Evolutionary conservation across 306 rosid species (phyloP).

Genomic region (Ammopiptanthus mongolicus): DNA sequence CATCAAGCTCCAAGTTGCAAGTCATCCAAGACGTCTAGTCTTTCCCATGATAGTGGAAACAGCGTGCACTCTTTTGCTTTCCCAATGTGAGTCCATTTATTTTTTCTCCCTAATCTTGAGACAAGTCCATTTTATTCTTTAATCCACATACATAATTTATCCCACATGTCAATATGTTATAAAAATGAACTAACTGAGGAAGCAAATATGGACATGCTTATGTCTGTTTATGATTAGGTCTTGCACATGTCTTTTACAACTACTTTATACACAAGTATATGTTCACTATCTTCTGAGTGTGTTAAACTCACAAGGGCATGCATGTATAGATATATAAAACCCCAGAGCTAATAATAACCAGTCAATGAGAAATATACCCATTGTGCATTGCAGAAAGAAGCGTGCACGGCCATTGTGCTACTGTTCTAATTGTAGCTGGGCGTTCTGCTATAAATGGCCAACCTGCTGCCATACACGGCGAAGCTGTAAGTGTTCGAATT

Average conservation of each 20-base stretch:
- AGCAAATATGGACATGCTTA: background rate
- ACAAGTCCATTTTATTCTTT: slow-evolving; percentile 30
- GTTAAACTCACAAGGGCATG: slow-evolving; percentile 3
- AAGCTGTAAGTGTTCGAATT: slow-evolving; percentile 24
- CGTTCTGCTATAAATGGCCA: slow-evolving; percentile 31
- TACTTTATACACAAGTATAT: background rate
- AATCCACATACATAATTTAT: background rate
- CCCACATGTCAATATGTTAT: background rate
- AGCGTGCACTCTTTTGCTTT: slow-evolving; percentile 37
- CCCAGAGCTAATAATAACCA: background rate
- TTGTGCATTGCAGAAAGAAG: slow-evolving; percentile 55
- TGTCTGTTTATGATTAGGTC: background rate
- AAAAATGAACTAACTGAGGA: background rate
- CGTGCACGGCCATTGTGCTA: slow-evolving; percentile 26
- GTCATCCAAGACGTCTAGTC: slow-evolving; percentile 34
- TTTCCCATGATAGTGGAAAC: slow-evolving; percentile 32
- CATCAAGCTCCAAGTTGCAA: slow-evolving; percentile 13
- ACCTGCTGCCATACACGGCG: slow-evolving; percentile 23
- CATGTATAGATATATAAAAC: background rate
- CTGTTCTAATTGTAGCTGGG: slow-evolving; percentile 41
- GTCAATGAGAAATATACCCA: slow-evolving; percentile 32
- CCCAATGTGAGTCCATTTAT: slow-evolving; percentile 55
- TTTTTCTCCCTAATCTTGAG: slow-evolving; percentile 30
- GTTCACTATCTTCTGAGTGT: background rate
- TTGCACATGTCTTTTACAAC: background rate